These are phyloP conservation scores for Ulota crispa DNA, from an alignment of 225 moss, liverwort and hornwort genomes.

Conservation along the genomic window DNA sequence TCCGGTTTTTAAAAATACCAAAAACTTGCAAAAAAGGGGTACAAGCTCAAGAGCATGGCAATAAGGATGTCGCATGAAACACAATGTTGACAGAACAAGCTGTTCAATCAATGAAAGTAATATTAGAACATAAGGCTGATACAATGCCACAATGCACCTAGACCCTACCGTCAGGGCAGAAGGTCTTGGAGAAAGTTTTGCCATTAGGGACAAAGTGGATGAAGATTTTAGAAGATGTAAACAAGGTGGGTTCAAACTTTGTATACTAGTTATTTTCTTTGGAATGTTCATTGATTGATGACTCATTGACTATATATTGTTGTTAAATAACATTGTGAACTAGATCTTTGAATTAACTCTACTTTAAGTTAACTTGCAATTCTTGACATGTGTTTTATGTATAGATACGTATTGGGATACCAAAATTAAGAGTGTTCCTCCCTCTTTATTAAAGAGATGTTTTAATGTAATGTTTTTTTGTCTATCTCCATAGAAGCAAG, in stretches of 20 bases:
- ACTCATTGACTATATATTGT: too few relatives aligned
- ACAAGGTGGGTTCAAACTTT: neutral
- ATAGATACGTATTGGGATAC: too few relatives aligned
- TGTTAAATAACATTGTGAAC: too few relatives aligned
- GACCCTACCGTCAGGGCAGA: neutral
- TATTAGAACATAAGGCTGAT: neutral
- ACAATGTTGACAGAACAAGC: neutral
- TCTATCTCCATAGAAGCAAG: too few relatives aligned
- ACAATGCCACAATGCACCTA: neutral
- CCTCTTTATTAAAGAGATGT: too few relatives aligned
- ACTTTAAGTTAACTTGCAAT: too few relatives aligned
- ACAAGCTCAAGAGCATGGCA: neutral
- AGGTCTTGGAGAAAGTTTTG: neutral
- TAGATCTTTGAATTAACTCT: too few relatives aligned
- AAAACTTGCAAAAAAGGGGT: neutral
- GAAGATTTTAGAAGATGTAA: neutral
- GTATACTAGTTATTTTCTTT: too few relatives aligned
- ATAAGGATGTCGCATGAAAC: neutral
- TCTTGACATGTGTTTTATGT: too few relatives aligned
- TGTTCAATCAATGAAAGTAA: neutral
- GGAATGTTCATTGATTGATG: too few relatives aligned
- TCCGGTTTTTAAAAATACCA: neutral
- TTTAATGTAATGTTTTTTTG: too few relatives aligned
- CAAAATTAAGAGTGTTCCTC: too few relatives aligned
- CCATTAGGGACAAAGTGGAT: neutral